phyloP scores from a whole-genome alignment of 805 yeast species.

The Tetrapisispora namnaoensis region DNA sequence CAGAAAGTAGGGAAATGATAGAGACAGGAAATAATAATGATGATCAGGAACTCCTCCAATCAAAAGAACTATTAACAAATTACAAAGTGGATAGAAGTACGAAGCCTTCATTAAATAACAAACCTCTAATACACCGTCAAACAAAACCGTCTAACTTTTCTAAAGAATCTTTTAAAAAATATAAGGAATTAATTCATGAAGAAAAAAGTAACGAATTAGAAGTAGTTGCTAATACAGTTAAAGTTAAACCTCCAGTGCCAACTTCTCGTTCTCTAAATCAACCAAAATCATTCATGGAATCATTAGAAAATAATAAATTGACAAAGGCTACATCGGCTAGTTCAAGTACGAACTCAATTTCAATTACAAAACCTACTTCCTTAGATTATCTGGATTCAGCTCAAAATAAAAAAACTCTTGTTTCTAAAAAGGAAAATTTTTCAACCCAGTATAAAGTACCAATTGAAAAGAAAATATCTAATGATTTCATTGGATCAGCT shows the following conservation, averaged over 20 bases:
- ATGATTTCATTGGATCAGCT: constrained; percentile 19
- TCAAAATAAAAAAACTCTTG: constrained; percentile 7
- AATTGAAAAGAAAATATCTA: constrained; percentile 6
- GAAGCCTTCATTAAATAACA: background rate
- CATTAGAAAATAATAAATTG: constrained; percentile 15
- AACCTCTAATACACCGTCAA: background rate
- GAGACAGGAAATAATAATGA: background rate
- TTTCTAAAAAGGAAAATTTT: background rate
- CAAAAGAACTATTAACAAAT: background rate
- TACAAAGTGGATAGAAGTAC: background rate
- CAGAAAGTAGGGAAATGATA: background rate
- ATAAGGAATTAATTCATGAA: background rate
- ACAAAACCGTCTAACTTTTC: background rate
- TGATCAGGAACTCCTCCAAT: background rate
- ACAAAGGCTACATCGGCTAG: constrained; percentile 3
- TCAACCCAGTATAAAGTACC: background rate
- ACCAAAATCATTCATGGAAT: constrained; percentile 9
- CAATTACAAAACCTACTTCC: constrained; percentile 1
- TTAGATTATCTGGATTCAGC: constrained; percentile 18
- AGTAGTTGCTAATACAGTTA: background rate
- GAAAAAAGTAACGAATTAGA: background rate
- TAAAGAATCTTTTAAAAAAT: background rate
- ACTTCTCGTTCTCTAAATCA: background rate
- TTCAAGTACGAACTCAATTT: background rate
- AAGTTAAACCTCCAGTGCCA: constrained; percentile 1